Percentiles rank a stretch among this genome's conserved stretches.
Evolutionary conservation across 2,329 filamentous ascomycete genomes (phyloP).

Genomic region (Cladosporium velox): DNA sequence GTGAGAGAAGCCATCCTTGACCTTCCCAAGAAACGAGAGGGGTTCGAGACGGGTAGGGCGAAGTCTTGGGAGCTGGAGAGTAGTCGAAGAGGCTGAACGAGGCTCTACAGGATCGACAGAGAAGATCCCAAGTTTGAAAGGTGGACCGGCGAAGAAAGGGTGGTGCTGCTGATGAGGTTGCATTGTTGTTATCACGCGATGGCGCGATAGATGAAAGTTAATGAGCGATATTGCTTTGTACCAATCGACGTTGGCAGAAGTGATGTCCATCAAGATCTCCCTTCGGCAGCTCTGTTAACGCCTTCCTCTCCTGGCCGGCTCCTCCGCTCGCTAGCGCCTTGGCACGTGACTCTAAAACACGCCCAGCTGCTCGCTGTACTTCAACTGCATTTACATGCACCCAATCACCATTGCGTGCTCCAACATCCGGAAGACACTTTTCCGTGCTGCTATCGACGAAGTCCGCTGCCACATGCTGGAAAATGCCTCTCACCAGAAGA

Average conservation of each 20-base stretch:
- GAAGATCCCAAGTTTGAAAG: background rate
- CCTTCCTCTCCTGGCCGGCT: slow-evolving; percentile 8
- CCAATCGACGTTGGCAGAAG: background rate
- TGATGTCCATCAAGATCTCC: background rate
- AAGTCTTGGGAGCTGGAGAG: slow-evolving; percentile 9
- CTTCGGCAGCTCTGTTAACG: slow-evolving; percentile 1
- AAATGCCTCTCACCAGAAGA: background rate
- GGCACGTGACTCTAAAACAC: background rate
- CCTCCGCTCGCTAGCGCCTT: slow-evolving; percentile 5
- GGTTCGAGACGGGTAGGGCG: slow-evolving; percentile 8
- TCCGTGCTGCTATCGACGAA: slow-evolving; percentile 9
- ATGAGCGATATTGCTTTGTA: background rate
- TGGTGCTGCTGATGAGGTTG: background rate
- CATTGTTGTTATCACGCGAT: slow-evolving; percentile 12
- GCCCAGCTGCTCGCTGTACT: slow-evolving; percentile 1
- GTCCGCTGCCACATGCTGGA: background rate
- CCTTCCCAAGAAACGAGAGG: background rate
- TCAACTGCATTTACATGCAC: background rate
- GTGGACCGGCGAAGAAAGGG: background rate
- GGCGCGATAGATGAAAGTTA: slow-evolving; percentile 4
- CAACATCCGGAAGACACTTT: background rate
- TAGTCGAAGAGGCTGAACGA: background rate
- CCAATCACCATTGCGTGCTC: background rate
- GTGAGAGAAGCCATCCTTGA: background rate
- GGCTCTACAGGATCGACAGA: background rate